Conservation (phyloP, 164 flowering plant genomes). For the Nymphaea colorata region DNA sequence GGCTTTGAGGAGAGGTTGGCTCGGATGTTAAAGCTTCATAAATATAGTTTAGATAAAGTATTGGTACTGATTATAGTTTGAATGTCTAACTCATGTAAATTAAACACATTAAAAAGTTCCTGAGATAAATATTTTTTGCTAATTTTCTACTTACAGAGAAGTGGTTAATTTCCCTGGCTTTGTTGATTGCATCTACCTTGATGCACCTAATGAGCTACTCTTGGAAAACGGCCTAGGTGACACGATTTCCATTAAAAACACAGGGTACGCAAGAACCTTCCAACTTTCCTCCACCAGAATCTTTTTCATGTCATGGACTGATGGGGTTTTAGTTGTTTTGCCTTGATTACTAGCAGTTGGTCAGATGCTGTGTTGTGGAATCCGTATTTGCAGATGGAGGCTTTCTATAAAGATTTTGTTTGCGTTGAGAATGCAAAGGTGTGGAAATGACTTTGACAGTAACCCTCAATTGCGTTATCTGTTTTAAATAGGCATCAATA, state of each 20-base stretch:
- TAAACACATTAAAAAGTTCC: too few species aligned
- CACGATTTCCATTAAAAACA: constrained; percentile 41
- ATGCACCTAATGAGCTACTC: constrained; percentile 50
- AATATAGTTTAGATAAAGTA: too few species aligned
- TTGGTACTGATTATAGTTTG: too few species aligned
- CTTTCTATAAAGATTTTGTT: constrained; percentile 81
- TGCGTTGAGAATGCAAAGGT: constrained; percentile 98
- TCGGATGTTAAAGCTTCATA: background rate
- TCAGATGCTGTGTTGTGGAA: constrained; percentile 92
- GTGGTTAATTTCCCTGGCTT: constrained; percentile 77
- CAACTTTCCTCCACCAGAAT: background rate
- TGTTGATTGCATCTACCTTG: constrained; percentile 86
- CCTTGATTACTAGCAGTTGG: constrained; percentile 47
- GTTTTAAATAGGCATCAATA: background rate
- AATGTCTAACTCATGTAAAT: too few species aligned
- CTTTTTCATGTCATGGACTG: background rate
- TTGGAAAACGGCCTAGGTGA: constrained; percentile 83
- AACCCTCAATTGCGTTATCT: background rate
- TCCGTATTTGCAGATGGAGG: constrained; percentile 78
- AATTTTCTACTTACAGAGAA: constrained; percentile 33
- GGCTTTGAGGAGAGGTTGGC: constrained; percentile 76
- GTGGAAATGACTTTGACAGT: background rate
- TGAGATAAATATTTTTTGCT: too few species aligned
- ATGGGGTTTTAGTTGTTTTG: background rate
- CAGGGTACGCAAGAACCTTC: constrained; percentile 35